A percentile compares a stretch with the other conserved stretches of the same genome.
These are phyloP conservation scores for Nasturtium officinale DNA, from an alignment of 345 rosid genomes.

Conservation along the genomic window DNA sequence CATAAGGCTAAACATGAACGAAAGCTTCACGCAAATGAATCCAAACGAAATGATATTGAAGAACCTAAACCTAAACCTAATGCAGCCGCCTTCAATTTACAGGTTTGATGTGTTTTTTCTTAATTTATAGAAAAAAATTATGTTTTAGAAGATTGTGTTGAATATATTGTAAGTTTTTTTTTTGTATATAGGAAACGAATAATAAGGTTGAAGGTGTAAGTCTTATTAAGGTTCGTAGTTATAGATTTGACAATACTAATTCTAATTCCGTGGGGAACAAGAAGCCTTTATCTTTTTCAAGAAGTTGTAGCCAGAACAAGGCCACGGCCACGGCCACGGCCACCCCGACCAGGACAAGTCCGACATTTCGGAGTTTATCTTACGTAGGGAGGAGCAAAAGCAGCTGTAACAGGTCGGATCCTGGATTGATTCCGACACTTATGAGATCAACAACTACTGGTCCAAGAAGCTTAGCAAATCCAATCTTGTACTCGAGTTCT, in stretches of 20 bases:
- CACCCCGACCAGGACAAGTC: conserved; percentile 2
- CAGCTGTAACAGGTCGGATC: conserved; percentile 44
- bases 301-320: conserved; percentile 48
- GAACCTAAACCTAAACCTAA: not conserved
- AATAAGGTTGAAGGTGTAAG: conserved; percentile 30
- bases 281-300: conserved; percentile 40
- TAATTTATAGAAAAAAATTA: not conserved
- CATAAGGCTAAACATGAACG: conserved; percentile 11
- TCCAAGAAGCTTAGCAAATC: conserved; percentile 46
- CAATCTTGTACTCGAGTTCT: conserved; percentile 79
- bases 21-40: conserved; percentile 13
- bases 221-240: conserved; percentile 48
- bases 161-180: not conserved
- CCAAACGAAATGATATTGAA: conserved; percentile 5
- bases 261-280: conserved; percentile 22
- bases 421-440: conserved; percentile 35
- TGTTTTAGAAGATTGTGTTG: not conserved
- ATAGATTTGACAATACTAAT: conserved; percentile 32
- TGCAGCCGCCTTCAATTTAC: not conserved
- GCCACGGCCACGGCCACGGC: conserved; percentile 1
- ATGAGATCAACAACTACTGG: conserved; percentile 45
- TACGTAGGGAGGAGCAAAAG: conserved; percentile 43
- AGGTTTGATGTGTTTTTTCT: not conserved
- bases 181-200: conserved; percentile 19
- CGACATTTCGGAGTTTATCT: conserved; percentile 23